Conservation (phyloP, 1,284 basidiomycete species). For the Cutaneotrichosporon dermatis region DNA sequence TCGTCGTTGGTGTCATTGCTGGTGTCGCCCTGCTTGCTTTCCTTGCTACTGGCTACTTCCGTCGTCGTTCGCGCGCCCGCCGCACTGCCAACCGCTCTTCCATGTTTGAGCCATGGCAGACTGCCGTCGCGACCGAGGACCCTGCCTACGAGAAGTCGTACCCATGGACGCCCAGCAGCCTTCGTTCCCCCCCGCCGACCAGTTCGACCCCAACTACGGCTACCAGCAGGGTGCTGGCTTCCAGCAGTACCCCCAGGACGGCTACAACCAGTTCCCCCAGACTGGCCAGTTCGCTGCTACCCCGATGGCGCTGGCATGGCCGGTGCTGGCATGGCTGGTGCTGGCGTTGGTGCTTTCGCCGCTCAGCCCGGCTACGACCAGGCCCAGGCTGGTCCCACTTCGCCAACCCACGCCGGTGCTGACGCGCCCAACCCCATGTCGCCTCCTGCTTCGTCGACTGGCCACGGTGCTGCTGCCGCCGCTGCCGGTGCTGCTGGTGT, state of each 20-base stretch:
- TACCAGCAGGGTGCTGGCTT: constrained; percentile 9
- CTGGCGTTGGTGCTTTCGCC: constrained; percentile 13
- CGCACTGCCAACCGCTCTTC: constrained; percentile 34
- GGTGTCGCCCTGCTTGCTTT: constrained; percentile 32
- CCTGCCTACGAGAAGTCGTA: constrained; percentile 15
- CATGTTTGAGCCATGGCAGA: constrained; percentile 44
- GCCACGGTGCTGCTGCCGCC: constrained; percentile 6
- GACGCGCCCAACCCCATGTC: neutral
- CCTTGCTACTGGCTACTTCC: constrained; percentile 30
- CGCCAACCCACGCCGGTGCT: neutral
- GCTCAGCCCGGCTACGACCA: constrained; percentile 1
- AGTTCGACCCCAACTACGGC: constrained; percentile 20
- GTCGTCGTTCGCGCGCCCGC: constrained; percentile 31
- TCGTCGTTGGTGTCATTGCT: constrained; percentile 40
- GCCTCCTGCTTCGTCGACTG: neutral
- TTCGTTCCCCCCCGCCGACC: constrained; percentile 10
- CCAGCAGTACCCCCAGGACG: constrained; percentile 16
- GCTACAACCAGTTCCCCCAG: constrained; percentile 8
- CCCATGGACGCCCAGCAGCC: constrained; percentile 13
- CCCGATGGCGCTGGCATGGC: constrained; percentile 15
- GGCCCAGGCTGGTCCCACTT: neutral
- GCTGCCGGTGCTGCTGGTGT: constrained; percentile 5
- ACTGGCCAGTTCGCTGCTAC: neutral
- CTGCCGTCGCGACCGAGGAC: constrained; percentile 30
- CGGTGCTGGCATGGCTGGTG: constrained; percentile 4